Evolutionary conservation across 352 stramenopile species (phyloP).

Genomic region (Phytophthora sp.): DNA sequence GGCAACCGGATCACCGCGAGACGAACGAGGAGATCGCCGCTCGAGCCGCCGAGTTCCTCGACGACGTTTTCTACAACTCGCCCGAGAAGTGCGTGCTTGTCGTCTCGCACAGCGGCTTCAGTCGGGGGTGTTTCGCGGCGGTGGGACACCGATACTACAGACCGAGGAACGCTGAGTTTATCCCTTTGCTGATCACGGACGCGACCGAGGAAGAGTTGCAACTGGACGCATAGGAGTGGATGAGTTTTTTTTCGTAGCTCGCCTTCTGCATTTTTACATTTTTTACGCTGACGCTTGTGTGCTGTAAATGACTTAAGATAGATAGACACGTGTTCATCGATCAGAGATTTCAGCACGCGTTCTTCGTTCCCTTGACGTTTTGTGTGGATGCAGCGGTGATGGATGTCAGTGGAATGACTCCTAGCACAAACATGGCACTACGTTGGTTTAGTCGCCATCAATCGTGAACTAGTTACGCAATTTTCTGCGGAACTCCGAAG

Average conservation of each 20-base stretch:
- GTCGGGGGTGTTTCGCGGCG: conserved; percentile 60
- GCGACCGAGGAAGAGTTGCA: conserved; percentile 35
- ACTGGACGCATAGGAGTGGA: conserved; percentile 5
- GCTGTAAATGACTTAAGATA: conserved; percentile 34
- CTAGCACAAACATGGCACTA: too few relatives aligned
- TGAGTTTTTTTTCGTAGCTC: conserved; percentile 3
- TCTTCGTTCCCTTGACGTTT: neutral
- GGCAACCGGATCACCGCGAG: conserved; percentile 60
- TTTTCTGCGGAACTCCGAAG: conserved; percentile 2
- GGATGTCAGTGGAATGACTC: conserved; percentile 8
- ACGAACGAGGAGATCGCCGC: conserved; percentile 63
- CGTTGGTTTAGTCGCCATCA: conserved; percentile 16
- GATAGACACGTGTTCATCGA: conserved; percentile 27
- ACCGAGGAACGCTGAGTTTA: conserved; percentile 69
- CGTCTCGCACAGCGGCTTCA: conserved; percentile 76
- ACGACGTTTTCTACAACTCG: conserved; percentile 47
- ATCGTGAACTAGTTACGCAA: neutral
- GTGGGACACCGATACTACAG: conserved; percentile 71
- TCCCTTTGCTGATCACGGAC: conserved; percentile 63
- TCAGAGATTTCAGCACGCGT: neutral
- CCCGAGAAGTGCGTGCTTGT: conserved; percentile 52
- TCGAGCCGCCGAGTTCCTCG: conserved; percentile 55
- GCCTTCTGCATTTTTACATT: conserved; percentile 1
- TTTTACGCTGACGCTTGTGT: conserved; percentile 15
- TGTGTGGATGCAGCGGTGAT: conserved; percentile 7